Percentiles rank a stretch among this genome's conserved stretches.
Conservation (phyloP, 2,329 filamentous ascomycete species). For the Ceratocystis lukuohia region DNA sequence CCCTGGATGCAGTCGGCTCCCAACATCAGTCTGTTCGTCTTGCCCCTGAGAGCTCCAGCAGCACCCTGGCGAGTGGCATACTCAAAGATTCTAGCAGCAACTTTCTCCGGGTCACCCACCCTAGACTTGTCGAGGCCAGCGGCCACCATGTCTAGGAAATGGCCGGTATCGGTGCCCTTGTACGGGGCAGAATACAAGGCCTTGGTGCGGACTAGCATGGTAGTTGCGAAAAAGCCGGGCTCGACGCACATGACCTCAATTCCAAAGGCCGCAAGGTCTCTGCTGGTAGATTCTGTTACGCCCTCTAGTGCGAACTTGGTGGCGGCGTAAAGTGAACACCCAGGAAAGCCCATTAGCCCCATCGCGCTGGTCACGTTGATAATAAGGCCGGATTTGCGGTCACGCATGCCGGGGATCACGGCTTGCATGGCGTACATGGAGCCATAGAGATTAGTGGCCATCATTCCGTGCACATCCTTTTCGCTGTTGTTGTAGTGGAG, state of each 20-base stretch:
- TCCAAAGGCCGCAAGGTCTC: conserved; percentile 35
- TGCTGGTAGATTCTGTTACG: conserved; percentile 32
- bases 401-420: conserved; percentile 35
- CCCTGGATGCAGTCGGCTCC: conserved; percentile 26
- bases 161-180: conserved; percentile 23
- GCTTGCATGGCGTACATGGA: conserved; percentile 35
- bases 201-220: conserved; percentile 28
- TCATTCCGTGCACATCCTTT: conserved; percentile 30
- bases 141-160: conserved; percentile 23
- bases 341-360: conserved; percentile 30
- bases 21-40: conserved; percentile 26
- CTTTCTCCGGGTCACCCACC: conserved; percentile 30
- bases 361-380: conserved; percentile 35
- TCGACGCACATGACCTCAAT: conserved; percentile 34
- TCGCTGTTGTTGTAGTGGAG: conserved; percentile 23
- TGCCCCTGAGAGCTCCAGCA: conserved; percentile 23
- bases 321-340: conserved; percentile 31
- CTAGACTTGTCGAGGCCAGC: conserved; percentile 26
- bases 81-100: conserved; percentile 29
- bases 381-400: conserved; percentile 30
- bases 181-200: conserved; percentile 23
- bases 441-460: conserved; percentile 38
- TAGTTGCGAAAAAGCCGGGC: conserved; percentile 41
- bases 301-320: conserved; percentile 36
- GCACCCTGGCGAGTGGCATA: conserved; percentile 26